Evolutionary conservation across 352 stramenopile species (phyloP).

Genomic region (Pythium utonaiense): DNA sequence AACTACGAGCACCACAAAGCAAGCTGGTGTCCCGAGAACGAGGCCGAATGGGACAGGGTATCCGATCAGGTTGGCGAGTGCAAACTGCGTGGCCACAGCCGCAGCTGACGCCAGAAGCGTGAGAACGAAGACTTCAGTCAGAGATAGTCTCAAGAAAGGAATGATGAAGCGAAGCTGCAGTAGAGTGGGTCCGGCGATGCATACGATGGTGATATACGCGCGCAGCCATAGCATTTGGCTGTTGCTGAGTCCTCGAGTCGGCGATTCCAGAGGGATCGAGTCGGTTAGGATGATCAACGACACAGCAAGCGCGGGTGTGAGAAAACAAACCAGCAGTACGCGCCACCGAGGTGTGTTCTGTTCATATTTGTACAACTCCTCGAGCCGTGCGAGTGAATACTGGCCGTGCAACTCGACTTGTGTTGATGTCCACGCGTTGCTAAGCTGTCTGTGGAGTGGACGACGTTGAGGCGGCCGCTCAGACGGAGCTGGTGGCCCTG

Average conservation of each 20-base stretch:
- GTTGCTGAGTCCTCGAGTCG: not conserved
- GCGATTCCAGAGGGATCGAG: not conserved
- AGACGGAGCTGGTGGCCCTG: too few species aligned
- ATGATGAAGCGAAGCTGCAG: constrained; percentile 7
- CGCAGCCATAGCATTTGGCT: constrained; percentile 2
- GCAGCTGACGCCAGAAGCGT: not conserved
- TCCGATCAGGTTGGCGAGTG: not conserved
- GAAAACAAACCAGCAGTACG: not conserved
- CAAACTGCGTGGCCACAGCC: not conserved
- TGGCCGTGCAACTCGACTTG: constrained; percentile 4
- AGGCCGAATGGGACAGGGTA: constrained; percentile 6
- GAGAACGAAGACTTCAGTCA: not conserved
- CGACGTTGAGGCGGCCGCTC: too few species aligned
- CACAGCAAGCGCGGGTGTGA: not conserved
- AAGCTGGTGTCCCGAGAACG: not conserved
- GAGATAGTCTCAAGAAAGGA: not conserved
- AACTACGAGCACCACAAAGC: constrained; percentile 2
- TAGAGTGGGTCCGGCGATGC: not conserved
- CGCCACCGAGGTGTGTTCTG: constrained; percentile 1
- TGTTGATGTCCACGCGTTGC: not conserved
- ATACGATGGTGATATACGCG: not conserved
- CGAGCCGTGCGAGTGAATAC: constrained; percentile 3
- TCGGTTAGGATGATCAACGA: not conserved
- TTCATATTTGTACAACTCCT: not conserved
- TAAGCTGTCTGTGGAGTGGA: too few species aligned